phyloP scores from a whole-genome alignment of 2,329 filamentous ascomycete genomes.

The Dactylonectria estremocensis region DNA sequence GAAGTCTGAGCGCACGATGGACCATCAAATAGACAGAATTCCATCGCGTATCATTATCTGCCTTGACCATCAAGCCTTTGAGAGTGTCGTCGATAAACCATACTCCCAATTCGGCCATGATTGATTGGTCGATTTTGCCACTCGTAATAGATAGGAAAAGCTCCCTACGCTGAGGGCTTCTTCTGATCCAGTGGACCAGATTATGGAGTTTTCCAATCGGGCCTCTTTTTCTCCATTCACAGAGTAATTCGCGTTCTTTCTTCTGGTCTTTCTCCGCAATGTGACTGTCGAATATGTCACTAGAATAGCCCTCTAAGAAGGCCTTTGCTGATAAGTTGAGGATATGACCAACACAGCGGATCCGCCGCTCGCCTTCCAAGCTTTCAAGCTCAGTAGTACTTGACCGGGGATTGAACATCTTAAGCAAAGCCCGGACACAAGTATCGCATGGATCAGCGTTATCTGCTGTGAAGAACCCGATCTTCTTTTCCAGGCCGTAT shows the following conservation, averaged over 20 bases:
- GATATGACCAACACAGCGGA: neutral
- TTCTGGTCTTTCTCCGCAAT: conserved; percentile 2
- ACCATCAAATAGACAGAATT: neutral
- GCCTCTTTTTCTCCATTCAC: neutral
- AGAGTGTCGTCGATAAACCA: neutral
- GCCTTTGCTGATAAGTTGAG: neutral
- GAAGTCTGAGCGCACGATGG: neutral
- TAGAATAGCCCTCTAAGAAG: neutral
- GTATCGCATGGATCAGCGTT: neutral
- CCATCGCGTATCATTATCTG: conserved; percentile 5
- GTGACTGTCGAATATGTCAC: neutral
- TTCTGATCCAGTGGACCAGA: conserved; percentile 4
- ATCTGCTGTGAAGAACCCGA: neutral
- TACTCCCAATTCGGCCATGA: neutral
- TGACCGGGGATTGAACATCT: no score
- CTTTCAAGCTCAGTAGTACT: no score
- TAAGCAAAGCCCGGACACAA: no score
- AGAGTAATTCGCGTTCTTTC: neutral
- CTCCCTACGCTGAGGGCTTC: conserved; percentile 1
- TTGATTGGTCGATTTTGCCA: neutral
- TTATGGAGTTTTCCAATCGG: conserved; percentile 1
- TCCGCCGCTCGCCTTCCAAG: neutral
- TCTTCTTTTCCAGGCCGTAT: no score
- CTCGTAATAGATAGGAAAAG: neutral
- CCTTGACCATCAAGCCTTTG: conserved; percentile 1